A percentile compares a stretch with the other conserved stretches of the same genome.
These are phyloP conservation scores for Termitomyces heimii DNA, from an alignment of 768 basidiomycete species.

Conservation along the genomic window DNA sequence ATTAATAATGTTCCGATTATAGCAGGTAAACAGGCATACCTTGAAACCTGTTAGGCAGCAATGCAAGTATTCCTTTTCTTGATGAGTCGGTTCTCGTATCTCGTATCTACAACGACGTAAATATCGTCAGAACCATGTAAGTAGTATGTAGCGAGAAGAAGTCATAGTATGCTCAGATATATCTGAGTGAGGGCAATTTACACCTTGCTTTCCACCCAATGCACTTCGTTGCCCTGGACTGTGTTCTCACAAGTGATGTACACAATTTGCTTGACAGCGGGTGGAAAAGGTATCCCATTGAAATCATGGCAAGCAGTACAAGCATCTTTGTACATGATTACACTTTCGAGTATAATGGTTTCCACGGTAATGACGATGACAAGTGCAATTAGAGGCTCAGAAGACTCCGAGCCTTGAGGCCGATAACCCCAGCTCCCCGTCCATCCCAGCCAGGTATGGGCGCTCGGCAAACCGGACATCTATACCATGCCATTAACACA, in stretches of 20 bases:
- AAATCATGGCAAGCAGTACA: neutral
- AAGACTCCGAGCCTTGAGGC: conserved; percentile 43
- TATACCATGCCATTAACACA: conserved; percentile 14
- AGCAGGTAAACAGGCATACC: neutral
- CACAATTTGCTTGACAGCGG: neutral
- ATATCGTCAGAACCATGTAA: neutral
- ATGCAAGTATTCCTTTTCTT: neutral
- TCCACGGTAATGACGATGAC: neutral
- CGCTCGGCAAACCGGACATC: conserved; percentile 71
- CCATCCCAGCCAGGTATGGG: conserved; percentile 67
- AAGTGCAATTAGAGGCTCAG: conserved; percentile 13
- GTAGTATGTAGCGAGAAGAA: neutral
- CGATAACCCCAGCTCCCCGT: conserved; percentile 60
- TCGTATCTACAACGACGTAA: neutral
- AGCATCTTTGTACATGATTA: neutral
- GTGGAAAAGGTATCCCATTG: neutral
- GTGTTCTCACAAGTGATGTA: neutral
- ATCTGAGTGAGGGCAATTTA: neutral
- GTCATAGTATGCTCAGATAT: no score
- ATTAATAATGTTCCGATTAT: neutral
- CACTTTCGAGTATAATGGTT: neutral
- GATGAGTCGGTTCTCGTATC: neutral
- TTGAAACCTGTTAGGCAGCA: neutral
- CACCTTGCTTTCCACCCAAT: neutral
- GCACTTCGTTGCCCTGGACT: neutral